Percentiles rank a stretch among this genome's conserved stretches.
Evolutionary conservation across 2,329 filamentous ascomycete genomes (phyloP).

Genomic region (Calonectria crousiana): DNA sequence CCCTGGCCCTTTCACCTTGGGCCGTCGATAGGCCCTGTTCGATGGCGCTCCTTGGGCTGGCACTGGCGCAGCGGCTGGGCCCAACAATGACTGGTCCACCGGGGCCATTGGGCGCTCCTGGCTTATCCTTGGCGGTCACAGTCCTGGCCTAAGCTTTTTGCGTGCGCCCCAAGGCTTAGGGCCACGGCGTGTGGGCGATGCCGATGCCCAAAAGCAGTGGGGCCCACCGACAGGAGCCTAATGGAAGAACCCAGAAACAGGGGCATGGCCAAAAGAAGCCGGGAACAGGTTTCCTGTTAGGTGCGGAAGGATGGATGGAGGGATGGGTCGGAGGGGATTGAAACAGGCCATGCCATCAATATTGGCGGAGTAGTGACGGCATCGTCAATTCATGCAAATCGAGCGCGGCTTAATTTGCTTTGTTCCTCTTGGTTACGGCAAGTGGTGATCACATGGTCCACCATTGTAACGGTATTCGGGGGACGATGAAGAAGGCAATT

Average conservation of each 20-base stretch:
- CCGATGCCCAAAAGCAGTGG: conserved; percentile 35
- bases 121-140: conserved; percentile 16
- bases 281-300: conserved; percentile 17
- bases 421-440: conserved; percentile 32
- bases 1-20: conserved; percentile 37
- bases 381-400: conserved; percentile 40
- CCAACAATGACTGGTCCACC: conserved; percentile 31
- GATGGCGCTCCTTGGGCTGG: conserved; percentile 40
- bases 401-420: conserved; percentile 34
- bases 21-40: conserved; percentile 35
- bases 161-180: conserved; percentile 32
- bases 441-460: conserved; percentile 41
- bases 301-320: conserved; percentile 18
- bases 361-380: background rate
- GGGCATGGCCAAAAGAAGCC: conserved; percentile 8
- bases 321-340: background rate
- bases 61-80: conserved; percentile 36
- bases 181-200: conserved; percentile 34
- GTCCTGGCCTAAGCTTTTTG: conserved; percentile 18
- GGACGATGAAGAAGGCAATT: background rate
- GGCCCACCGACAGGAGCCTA: conserved; percentile 32
- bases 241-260: conserved; percentile 38
- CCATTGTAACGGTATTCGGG: conserved; percentile 23
- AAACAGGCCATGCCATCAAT: conserved; percentile 2
- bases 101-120: conserved; percentile 16